A percentile compares a stretch with the other conserved stretches of the same genome.
These are phyloP conservation scores for Globisporangium viniferum DNA, from an alignment of 352 stramenopile species.

Conservation along the genomic window DNA sequence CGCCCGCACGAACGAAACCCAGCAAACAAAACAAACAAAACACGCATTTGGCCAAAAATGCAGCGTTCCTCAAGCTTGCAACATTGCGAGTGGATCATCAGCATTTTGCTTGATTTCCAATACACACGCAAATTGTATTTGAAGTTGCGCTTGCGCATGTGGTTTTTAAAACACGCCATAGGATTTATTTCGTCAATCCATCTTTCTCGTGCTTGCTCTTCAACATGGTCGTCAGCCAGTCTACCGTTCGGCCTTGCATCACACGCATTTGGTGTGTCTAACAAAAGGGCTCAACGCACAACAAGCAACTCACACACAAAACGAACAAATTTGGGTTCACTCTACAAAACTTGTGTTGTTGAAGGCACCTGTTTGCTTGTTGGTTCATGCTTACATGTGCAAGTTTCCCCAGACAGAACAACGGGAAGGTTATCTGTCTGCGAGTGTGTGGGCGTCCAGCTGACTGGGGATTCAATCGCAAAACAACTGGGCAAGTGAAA, in stretches of 20 bases:
- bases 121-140: not conserved
- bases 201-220: not conserved
- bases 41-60: not conserved
- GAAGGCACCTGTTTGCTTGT: not conserved
- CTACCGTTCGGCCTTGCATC: not conserved
- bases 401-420: not conserved
- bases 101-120: no score
- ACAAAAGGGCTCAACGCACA: not conserved
- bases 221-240: not conserved
- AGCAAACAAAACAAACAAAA: not conserved
- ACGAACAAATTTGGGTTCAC: not conserved
- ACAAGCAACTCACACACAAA: not conserved
- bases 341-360: not conserved
- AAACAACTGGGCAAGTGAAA: not conserved
- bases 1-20: not conserved
- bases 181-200: not conserved
- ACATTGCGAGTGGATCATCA: no score
- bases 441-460: not conserved
- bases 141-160: not conserved
- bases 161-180: not conserved
- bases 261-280: not conserved
- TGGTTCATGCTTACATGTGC: not conserved
- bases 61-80: no score
- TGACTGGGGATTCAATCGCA: not conserved
- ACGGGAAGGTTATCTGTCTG: not conserved